Base-by-base conservation (phyloP, 176 grass and related monocot species). In the Ananas comosus region DNA sequence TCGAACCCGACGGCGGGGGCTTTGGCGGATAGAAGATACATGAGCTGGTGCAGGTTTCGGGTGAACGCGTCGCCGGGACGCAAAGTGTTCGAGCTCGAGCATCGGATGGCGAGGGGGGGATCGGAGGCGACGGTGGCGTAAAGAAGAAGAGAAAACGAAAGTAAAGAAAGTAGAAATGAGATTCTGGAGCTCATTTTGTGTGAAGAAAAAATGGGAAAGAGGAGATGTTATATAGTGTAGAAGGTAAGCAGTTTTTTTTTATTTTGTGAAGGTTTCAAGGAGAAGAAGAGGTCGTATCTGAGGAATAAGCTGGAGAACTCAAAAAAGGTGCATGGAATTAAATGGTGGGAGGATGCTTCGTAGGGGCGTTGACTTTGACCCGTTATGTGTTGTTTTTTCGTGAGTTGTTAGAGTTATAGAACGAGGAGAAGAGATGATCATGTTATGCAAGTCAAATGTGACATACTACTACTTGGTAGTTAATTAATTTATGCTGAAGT, bases 1-100 rank as follows among this genome's bases (percentile, higher is more conserved):
- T 85, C 91, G 77, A 96, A 96, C 0, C 91, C 91, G 53, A 65
- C 81, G 9, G 63, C 76, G 0, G 85, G 75, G 12, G 83, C 88
- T 79, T 86, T 88, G 16, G 77, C 53, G 58, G 79, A 70, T 2
- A 91, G 85, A 61, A 77, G 16, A 27, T 78, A 71, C 69, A 88
- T 23, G 11, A 96, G 19, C 19, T 65, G 80, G 13, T 13, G 53
- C 50, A 96, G 69, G 79, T 82, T 84, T 24, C 48, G 12, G 0
- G 68, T 59, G 69, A 86, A 88, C 13, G 10, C 5, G 68, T 78
- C 67, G 25, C 66, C 69, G 1, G 77, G 25, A 2, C 76, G 68
- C 53, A 83, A 91, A 67, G 51, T 68, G 0, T 25, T 50, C 0
- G 59, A 9, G 29, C 64, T 74, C 51, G 71, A 74, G 81, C 91